phyloP scores from a whole-genome alignment of 1,139 yeast species.

The Diutina pseudorugosa region DNA sequence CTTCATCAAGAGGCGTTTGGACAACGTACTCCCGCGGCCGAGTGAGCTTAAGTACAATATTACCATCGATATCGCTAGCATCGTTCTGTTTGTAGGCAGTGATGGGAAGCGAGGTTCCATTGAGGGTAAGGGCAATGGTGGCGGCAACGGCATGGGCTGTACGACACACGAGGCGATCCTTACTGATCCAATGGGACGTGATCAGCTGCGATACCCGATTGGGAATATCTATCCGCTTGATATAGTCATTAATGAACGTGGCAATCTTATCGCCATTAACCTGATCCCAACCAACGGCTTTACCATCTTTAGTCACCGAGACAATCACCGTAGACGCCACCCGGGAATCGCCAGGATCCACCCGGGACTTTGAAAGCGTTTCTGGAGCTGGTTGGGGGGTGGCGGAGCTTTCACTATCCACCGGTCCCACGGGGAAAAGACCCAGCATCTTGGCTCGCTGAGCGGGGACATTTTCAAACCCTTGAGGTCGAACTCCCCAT shows the following conservation, averaged over 20 bases:
- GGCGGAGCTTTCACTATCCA: neutral
- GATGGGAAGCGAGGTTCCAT: constrained; percentile 20
- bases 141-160: constrained; percentile 47
- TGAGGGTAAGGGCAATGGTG: constrained; percentile 41
- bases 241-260: constrained; percentile 28
- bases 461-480: constrained; percentile 66
- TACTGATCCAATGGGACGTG: constrained; percentile 21
- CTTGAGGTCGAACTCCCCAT: constrained; percentile 71
- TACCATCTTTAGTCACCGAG: constrained; percentile 4
- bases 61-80: neutral
- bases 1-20: constrained; percentile 14
- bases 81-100: neutral
- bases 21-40: constrained; percentile 60
- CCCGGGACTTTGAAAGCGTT: constrained; percentile 18
- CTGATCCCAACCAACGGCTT: constrained; percentile 30
- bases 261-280: constrained; percentile 30
- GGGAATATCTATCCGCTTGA: constrained; percentile 23
- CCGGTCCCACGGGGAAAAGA: constrained; percentile 36
- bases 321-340: constrained; percentile 38
- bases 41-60: constrained; percentile 18
- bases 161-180: constrained; percentile 26
- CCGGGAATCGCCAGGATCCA: constrained; percentile 42
- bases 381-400: constrained; percentile 37
- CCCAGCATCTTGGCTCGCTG: constrained; percentile 78
- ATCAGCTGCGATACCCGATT: constrained; percentile 19